phyloP scores from a whole-genome alignment of 441 rosid species.

The Pelargonium fulgidum region DNA sequence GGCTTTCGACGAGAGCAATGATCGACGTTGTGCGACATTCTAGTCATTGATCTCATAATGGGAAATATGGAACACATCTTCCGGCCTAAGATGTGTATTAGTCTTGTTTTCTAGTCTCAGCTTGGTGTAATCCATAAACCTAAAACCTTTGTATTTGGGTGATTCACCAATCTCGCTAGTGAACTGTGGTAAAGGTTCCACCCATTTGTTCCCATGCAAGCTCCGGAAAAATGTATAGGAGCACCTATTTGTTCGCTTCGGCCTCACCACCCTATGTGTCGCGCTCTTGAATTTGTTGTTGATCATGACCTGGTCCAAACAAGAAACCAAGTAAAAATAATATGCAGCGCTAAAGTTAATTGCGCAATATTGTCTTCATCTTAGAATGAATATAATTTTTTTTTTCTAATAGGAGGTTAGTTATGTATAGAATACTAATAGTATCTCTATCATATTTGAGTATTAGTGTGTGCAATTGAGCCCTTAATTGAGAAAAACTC shows the following conservation, averaged over 20 bases:
- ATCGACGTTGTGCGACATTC: no score
- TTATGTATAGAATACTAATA: not conserved
- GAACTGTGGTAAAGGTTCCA: constrained; percentile 28
- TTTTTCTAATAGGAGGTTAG: no score
- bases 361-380: no score
- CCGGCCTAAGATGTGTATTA: constrained; percentile 20
- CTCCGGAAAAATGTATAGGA: constrained; percentile 25
- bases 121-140: constrained; percentile 19
- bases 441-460: no score
- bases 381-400: no score
- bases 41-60: constrained; percentile 12
- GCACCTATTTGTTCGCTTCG: constrained; percentile 12
- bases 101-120: constrained; percentile 21
- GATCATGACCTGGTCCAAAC: constrained; percentile 17
- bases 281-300: constrained; percentile 25
- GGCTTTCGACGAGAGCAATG: no score
- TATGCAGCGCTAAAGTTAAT: no score
- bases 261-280: constrained; percentile 20
- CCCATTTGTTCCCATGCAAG: constrained; percentile 21
- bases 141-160: constrained; percentile 21
- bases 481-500: no score
- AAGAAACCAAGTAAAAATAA: no score
- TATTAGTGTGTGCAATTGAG: no score
- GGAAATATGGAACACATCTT: constrained; percentile 20
- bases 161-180: constrained; percentile 19